A percentile compares a stretch with the other conserved stretches of the same genome.
Evolutionary conservation across 441 rosid genomes (phyloP).

Genomic region (Erodium texanum): DNA sequence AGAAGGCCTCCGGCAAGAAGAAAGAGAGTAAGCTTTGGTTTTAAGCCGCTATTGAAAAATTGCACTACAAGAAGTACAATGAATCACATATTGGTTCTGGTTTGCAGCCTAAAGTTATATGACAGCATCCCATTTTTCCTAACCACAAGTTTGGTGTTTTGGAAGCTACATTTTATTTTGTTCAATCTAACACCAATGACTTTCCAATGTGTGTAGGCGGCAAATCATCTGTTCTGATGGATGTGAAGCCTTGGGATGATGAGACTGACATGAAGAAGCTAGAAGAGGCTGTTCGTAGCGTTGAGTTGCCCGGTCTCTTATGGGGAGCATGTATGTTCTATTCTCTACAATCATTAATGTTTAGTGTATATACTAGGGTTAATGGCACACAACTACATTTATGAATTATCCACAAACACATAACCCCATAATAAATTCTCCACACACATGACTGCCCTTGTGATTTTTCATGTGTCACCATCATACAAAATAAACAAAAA

Average conservation of each 20-base stretch:
- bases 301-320: slow-evolving; percentile 53
- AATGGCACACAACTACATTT: no score
- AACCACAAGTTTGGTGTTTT: not conserved
- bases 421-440: no score
- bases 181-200: no score
- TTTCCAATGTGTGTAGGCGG: slow-evolving; percentile 32
- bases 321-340: slow-evolving; percentile 63
- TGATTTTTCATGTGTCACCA: no score
- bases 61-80: no score
- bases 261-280: slow-evolving; percentile 80
- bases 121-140: not conserved
- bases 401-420: no score
- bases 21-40: slow-evolving; percentile 37
- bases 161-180: no score
- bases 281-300: slow-evolving; percentile 40
- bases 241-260: slow-evolving; percentile 74
- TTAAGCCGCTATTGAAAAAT: not conserved
- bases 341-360: not conserved
- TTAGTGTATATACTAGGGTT: no score
- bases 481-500: no score
- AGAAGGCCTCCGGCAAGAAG: slow-evolving; percentile 44
- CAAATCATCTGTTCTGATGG: slow-evolving; percentile 66
- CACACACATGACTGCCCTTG: no score
- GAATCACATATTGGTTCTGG: not conserved
- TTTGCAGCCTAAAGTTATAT: not conserved